A percentile compares a stretch with the other conserved stretches of the same genome.
Evolutionary conservation across 306 rosid genomes (phyloP).

Genomic region (Hippophae tibetana): DNA sequence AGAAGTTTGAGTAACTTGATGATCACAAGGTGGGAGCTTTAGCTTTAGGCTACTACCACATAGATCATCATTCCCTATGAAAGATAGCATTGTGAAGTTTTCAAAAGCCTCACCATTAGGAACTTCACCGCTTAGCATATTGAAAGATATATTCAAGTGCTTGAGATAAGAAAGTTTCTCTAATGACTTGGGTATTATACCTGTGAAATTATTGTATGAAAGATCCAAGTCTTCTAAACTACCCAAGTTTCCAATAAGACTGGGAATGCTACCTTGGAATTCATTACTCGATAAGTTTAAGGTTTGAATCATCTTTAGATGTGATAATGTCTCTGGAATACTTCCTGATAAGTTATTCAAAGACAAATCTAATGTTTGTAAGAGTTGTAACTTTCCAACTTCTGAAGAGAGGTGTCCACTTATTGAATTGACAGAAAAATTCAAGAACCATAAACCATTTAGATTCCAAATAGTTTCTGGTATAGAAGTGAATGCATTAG

Average conservation of each 20-base stretch:
- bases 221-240: neutral
- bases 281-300: neutral
- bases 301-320: neutral
- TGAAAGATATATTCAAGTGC: neutral
- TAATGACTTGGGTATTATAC: constrained; percentile 1
- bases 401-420: neutral
- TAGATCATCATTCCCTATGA: neutral
- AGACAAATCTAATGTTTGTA: neutral
- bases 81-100: constrained; percentile 2
- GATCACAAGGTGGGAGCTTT: neutral
- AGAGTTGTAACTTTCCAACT: neutral
- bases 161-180: neutral
- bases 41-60: constrained; percentile 8
- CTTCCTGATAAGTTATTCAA: neutral
- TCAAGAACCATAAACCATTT: neutral
- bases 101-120: neutral
- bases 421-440: neutral
- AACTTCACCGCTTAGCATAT: neutral
- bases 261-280: neutral
- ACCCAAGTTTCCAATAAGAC: neutral
- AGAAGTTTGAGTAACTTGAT: neutral
- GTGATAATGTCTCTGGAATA: neutral
- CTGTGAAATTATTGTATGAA: neutral
- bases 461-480: neutral
- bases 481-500: neutral